A percentile compares a stretch with the other conserved stretches of the same genome.
Evolutionary conservation across 768 basidiomycete genomes (phyloP).

Genomic region (Collybia nuda): DNA sequence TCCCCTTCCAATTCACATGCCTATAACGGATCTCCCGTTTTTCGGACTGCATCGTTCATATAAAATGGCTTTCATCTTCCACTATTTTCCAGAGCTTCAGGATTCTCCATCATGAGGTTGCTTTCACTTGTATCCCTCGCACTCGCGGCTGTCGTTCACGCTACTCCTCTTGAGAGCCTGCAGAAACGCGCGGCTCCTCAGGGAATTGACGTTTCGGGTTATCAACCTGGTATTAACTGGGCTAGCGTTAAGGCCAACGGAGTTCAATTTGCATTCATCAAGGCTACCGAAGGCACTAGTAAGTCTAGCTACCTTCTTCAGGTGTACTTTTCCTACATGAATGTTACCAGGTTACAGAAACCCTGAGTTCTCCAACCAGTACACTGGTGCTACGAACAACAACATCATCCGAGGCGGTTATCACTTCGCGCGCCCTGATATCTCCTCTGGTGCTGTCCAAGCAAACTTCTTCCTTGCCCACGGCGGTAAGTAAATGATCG

Average conservation of each 20-base stretch:
- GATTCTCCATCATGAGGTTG: conserved; percentile 15
- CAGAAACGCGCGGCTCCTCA: conserved; percentile 36
- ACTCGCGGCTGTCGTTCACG: conserved; percentile 10
- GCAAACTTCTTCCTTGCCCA: conserved; percentile 58
- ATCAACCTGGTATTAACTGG: conserved; percentile 53
- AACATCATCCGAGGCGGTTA: conserved; percentile 55
- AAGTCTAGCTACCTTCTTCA: not conserved
- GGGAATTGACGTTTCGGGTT: conserved; percentile 58
- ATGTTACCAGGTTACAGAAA: conserved; percentile 31
- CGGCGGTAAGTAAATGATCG: conserved; percentile 49
- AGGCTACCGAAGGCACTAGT: conserved; percentile 54
- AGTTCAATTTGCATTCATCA: conserved; percentile 59
- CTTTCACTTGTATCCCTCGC: conserved; percentile 12
- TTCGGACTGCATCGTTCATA: not conserved
- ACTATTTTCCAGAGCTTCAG: not conserved
- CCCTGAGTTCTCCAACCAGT: conserved; percentile 48
- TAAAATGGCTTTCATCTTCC: not conserved
- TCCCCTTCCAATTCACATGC: no score
- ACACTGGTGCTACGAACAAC: conserved; percentile 53
- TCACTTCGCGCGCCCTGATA: conserved; percentile 47
- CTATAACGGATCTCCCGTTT: no score
- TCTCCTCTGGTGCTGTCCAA: conserved; percentile 55
- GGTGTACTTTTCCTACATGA: not conserved
- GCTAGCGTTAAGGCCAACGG: conserved; percentile 48
- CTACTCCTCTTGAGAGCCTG: conserved; percentile 4